A percentile compares a stretch with the other conserved stretches of the same genome.
phyloP scores from a whole-genome alignment of 441 rosid species.

The Jatropha podagrica region DNA sequence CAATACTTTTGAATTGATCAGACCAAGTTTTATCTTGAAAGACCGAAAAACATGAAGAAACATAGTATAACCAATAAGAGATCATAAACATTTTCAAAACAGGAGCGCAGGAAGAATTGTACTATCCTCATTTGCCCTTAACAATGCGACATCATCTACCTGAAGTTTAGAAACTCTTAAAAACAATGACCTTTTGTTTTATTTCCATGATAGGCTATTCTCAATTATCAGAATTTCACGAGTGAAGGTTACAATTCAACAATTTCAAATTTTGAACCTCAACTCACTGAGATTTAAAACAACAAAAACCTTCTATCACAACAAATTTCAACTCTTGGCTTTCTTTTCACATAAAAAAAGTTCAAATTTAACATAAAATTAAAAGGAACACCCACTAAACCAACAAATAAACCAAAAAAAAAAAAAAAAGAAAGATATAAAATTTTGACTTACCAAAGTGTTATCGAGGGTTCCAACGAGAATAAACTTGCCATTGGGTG shows the following conservation, averaged over 20 bases:
- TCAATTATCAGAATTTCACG: not conserved
- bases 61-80: not conserved
- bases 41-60: not conserved
- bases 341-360: not conserved
- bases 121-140: not conserved
- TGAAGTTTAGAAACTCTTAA: not conserved
- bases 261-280: not conserved
- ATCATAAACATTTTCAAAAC: not conserved
- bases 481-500: slow-evolving; percentile 88
- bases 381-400: not conserved
- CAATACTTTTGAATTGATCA: not conserved
- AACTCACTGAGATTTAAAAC: not conserved
- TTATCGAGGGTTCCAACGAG: slow-evolving; percentile 88
- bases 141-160: not conserved
- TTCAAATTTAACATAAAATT: not conserved
- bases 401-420: not conserved
- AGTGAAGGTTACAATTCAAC: not conserved
- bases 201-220: not conserved
- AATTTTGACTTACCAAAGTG: slow-evolving; percentile 52
- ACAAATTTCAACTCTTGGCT: not conserved
- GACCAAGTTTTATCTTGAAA: not conserved
- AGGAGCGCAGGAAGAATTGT: not conserved
- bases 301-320: not conserved
- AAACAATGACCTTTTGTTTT: not conserved
- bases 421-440: not conserved